Conservation (phyloP, 192 early-diverging fungal genomes). For the Podila epicladia region DNA sequence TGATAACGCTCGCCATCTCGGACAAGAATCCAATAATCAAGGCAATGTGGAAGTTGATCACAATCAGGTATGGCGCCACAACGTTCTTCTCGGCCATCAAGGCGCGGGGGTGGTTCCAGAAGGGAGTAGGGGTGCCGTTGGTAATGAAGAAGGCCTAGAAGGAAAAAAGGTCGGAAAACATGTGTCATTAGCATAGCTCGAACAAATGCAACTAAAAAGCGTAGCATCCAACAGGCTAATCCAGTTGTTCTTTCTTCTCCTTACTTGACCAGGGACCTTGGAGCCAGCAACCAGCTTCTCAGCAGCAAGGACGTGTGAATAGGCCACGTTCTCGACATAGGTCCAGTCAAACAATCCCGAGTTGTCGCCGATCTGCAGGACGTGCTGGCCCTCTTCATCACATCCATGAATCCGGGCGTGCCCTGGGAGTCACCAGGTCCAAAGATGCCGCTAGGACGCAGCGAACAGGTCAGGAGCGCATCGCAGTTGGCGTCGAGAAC, state of each 20-base stretch:
- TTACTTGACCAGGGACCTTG: slow-evolving; percentile 57
- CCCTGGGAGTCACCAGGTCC: slow-evolving; percentile 85
- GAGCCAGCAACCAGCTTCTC: slow-evolving; percentile 66
- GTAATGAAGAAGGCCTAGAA: slow-evolving; percentile 90
- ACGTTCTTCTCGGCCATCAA: slow-evolving; percentile 70
- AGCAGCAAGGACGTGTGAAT: slow-evolving; percentile 89
- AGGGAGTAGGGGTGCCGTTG: slow-evolving; percentile 88
- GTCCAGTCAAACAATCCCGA: slow-evolving; percentile 88
- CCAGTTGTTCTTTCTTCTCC: slow-evolving; percentile 37
- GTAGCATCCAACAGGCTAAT: background rate
- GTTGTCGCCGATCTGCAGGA: slow-evolving; percentile 89
- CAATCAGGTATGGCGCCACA: slow-evolving; percentile 65
- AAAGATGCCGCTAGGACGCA: slow-evolving; percentile 93
- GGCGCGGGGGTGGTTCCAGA: slow-evolving; percentile 89
- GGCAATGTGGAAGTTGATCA: slow-evolving; percentile 62
- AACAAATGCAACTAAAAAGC: too few relatives aligned
- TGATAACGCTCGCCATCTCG: slow-evolving; percentile 69
- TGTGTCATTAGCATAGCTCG: too few relatives aligned
- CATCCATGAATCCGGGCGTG: slow-evolving; percentile 73
- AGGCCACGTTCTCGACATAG: slow-evolving; percentile 94
- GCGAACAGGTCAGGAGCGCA: slow-evolving; percentile 72
- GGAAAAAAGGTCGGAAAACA: background rate
- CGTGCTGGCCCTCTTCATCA: slow-evolving; percentile 66
- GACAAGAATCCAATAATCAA: slow-evolving; percentile 68
- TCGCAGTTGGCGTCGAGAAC: slow-evolving; percentile 79